Conservation (phyloP, 1,284 basidiomycete genomes). For the Flammula alnicola region DNA sequence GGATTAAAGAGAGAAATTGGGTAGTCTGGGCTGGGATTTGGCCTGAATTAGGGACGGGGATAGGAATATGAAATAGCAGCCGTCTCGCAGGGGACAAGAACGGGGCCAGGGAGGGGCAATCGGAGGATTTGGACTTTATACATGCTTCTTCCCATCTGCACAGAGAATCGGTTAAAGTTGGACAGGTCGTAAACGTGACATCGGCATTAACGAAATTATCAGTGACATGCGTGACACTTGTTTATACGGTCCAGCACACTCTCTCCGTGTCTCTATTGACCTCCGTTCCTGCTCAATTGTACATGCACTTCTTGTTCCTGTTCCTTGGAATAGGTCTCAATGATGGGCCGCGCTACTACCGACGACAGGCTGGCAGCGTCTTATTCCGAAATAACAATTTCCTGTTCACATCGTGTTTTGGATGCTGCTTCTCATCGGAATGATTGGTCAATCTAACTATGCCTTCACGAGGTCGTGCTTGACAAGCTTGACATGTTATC, state of each 20-base stretch:
- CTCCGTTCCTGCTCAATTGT: not conserved
- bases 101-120: slow-evolving; percentile 22
- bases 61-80: slow-evolving; percentile 17
- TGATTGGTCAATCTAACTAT: slow-evolving; percentile 17
- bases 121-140: slow-evolving; percentile 20
- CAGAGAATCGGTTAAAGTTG: slow-evolving; percentile 5
- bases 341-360: slow-evolving; percentile 11
- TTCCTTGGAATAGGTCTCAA: slow-evolving; percentile 18
- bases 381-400: slow-evolving; percentile 18
- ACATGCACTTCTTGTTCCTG: slow-evolving; percentile 14
- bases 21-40: slow-evolving; percentile 5
- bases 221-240: slow-evolving; percentile 21
- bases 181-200: slow-evolving; percentile 19
- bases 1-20: slow-evolving; percentile 11
- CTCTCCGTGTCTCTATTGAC: no score
- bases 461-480: slow-evolving; percentile 7
- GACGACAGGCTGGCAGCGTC: not conserved
- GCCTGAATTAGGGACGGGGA: slow-evolving; percentile 10
- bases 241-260: no score
- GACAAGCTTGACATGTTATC: slow-evolving; percentile 18
- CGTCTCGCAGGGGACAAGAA: slow-evolving; percentile 25
- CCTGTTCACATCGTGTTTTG: slow-evolving; percentile 15
- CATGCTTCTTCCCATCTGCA: slow-evolving; percentile 18
- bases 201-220: slow-evolving; percentile 18
- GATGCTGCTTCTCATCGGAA: slow-evolving; percentile 16